phyloP scores from a whole-genome alignment of 192 early-diverging fungal genomes.

The Backusella macrospora region DNA sequence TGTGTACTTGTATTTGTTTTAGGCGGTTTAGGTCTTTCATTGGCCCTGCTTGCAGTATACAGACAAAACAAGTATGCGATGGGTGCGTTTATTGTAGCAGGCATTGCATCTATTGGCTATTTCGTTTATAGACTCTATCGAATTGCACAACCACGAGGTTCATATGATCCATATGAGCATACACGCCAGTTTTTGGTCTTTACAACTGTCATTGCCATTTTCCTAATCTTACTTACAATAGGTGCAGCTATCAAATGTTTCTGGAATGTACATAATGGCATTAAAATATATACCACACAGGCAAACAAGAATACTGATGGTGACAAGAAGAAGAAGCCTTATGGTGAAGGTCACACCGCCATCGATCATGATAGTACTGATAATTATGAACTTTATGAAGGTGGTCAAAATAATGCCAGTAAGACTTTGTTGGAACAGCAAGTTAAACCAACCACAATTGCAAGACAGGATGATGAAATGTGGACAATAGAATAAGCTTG shows the following conservation, averaged over 20 bases:
- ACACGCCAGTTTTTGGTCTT: slow-evolving; percentile 47
- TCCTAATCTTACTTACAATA: slow-evolving; percentile 30
- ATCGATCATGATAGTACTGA: slow-evolving; percentile 20
- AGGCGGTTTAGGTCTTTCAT: slow-evolving; percentile 28
- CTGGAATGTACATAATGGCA: slow-evolving; percentile 9
- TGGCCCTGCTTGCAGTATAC: slow-evolving; percentile 35
- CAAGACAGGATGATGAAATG: background rate
- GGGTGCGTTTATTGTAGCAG: slow-evolving; percentile 22
- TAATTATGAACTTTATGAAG: slow-evolving; percentile 6
- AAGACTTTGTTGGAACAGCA: slow-evolving; percentile 17
- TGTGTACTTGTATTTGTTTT: slow-evolving; percentile 44
- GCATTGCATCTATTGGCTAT: slow-evolving; percentile 28
- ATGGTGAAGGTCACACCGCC: background rate
- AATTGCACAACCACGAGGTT: slow-evolving; percentile 23
- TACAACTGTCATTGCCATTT: slow-evolving; percentile 30
- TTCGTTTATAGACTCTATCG: slow-evolving; percentile 34
- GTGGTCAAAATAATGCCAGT: background rate
- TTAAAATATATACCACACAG: background rate
- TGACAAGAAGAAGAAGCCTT: background rate
- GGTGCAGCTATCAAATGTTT: slow-evolving; percentile 23
- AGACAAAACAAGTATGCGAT: slow-evolving; percentile 42
- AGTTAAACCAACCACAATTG: background rate
- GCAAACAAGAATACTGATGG: background rate
- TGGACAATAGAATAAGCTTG: slow-evolving; percentile 35
- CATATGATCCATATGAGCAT: slow-evolving; percentile 44